phyloP scores from a whole-genome alignment of 495 filamentous ascomycete species.

The Cairneyella variabilis region DNA sequence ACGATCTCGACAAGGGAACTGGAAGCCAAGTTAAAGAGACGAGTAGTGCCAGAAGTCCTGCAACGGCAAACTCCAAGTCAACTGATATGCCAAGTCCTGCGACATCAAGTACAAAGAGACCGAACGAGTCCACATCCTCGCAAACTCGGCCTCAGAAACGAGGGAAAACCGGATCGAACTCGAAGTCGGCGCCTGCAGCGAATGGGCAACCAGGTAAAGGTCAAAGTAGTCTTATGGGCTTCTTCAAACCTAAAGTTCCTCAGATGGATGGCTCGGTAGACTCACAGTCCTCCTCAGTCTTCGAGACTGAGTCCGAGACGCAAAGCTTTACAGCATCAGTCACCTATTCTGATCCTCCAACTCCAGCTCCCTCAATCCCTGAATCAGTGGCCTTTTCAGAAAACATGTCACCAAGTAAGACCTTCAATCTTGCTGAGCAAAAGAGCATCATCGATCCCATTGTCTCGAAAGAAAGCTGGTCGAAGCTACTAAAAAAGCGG shows the following conservation, averaged over 20 bases:
- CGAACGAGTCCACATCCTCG: conserved; percentile 1
- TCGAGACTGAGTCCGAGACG: conserved; percentile 8
- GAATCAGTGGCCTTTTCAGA: neutral
- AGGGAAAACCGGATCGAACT: conserved; percentile 6
- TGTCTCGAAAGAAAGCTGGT: conserved; percentile 78
- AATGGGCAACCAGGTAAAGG: conserved; percentile 41
- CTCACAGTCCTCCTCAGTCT: conserved; percentile 13
- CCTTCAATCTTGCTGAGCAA: conserved; percentile 17
- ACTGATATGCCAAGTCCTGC: conserved; percentile 7
- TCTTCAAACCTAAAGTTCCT: conserved; percentile 64
- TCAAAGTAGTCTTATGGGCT: conserved; percentile 76
- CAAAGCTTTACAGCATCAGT: conserved; percentile 2
- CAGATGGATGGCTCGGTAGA: conserved; percentile 13
- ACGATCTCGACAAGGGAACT: no score
- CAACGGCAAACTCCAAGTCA: neutral
- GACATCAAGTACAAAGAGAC: conserved; percentile 8
- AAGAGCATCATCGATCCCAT: conserved; percentile 62
- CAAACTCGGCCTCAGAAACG: conserved; percentile 13
- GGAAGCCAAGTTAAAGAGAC: no score
- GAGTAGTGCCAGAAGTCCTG: no score
- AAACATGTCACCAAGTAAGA: conserved; percentile 5
- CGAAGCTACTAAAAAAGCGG: conserved; percentile 75
- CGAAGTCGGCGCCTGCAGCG: conserved; percentile 27
- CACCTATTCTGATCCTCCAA: neutral
- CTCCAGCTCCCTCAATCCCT: neutral